Conservation (phyloP, 208 protist species). For the Acanthamoeba culbertsoni region DNA sequence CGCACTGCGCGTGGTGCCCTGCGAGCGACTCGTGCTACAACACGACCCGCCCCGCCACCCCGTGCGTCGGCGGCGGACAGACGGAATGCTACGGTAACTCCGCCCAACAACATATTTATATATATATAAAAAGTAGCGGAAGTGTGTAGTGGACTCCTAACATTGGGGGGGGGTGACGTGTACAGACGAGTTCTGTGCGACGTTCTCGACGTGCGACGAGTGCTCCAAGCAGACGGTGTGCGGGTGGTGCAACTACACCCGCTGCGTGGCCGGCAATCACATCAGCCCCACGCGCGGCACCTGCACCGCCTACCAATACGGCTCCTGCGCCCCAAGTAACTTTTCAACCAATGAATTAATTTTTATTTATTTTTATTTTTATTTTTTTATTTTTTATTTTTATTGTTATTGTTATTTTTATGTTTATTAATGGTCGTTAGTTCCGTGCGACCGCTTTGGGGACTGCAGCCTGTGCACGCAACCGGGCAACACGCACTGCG, state of each 20-base stretch:
- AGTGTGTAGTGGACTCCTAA: not conserved
- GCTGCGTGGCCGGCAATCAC: not conserved
- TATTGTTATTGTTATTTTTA: no score
- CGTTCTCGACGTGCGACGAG: not conserved
- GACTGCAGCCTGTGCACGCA: not conserved
- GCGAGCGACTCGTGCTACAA: not conserved
- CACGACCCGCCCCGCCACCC: not conserved
- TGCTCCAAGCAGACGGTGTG: not conserved
- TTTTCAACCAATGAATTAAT: not conserved
- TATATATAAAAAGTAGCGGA: not conserved
- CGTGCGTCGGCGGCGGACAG: not conserved
- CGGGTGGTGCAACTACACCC: constrained; percentile 1
- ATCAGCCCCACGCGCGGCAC: not conserved
- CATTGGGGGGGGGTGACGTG: not conserved
- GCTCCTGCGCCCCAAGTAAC: not conserved
- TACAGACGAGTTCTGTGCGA: not conserved
- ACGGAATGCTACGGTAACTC: not conserved
- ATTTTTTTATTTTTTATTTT: not conserved
- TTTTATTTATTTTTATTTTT: not conserved
- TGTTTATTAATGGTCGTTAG: no score
- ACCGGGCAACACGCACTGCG: constrained; percentile 8
- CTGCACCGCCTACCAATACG: not conserved
- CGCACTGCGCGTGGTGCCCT: not conserved
- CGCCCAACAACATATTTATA: not conserved
- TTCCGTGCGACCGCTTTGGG: not conserved